Percentiles rank a stretch among this genome's conserved stretches.
phyloP scores from a whole-genome alignment of 441 rosid species.

The Adansonia madagascariensis region DNA sequence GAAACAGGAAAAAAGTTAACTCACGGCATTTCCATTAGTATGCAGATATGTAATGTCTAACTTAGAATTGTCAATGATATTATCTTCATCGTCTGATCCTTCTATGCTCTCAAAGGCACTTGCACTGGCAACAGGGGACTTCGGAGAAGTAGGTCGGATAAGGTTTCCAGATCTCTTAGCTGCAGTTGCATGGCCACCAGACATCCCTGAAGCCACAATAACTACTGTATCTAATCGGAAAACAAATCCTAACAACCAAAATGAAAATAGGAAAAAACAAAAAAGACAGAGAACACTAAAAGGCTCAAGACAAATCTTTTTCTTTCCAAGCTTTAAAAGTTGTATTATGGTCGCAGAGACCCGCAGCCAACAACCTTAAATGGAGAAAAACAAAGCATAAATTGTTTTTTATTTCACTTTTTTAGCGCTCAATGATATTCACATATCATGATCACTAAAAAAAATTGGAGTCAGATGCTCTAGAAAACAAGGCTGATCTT shows the following conservation, averaged over 20 bases:
- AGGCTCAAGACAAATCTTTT: background rate
- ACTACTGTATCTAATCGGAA: background rate
- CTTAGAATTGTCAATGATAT: conserved; percentile 60
- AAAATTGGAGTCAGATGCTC: background rate
- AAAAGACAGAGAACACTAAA: no score
- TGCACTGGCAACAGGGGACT: conserved; percentile 90
- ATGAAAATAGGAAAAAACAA: background rate
- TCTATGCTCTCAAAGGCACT: conserved; percentile 90
- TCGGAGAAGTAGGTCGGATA: conserved; percentile 83
- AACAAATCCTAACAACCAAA: conserved; percentile 5
- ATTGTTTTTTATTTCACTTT: background rate
- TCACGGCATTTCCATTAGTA: conserved; percentile 78
- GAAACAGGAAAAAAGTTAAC: conserved; percentile 36
- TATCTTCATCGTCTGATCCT: conserved; percentile 93
- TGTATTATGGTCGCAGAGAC: background rate
- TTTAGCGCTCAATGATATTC: background rate
- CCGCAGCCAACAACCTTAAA: background rate
- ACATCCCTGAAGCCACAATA: conserved; percentile 51
- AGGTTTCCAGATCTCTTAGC: conserved; percentile 67
- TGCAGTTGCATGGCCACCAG: conserved; percentile 53
- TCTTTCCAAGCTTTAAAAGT: conserved; percentile 4
- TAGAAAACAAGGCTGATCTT: background rate
- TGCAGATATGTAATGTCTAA: conserved; percentile 66
- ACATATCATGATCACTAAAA: background rate
- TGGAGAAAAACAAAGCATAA: background rate